A percentile compares a stretch with the other conserved stretches of the same genome.
Evolutionary conservation across 306 rosid species (phyloP).

Genomic region (Begonia loranthoides): DNA sequence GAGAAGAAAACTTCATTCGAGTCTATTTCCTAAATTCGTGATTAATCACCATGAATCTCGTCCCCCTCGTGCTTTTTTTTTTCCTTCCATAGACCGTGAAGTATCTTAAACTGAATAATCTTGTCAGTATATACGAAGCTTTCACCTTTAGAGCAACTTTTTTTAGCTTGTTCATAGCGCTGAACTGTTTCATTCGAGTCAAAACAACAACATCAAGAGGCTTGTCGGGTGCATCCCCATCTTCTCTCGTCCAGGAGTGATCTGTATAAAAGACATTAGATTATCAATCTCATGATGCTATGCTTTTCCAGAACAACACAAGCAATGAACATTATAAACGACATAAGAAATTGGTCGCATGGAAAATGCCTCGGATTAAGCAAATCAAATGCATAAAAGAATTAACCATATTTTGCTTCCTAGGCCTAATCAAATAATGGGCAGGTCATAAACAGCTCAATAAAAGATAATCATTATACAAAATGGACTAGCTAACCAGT

Average conservation of each 20-base stretch:
- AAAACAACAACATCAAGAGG: slow-evolving; percentile 92
- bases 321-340: too few relatives aligned
- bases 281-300: not conserved
- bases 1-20: not conserved
- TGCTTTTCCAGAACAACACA: too few relatives aligned
- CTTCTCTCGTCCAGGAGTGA: slow-evolving; percentile 97
- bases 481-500: too few relatives aligned
- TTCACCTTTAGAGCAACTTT: slow-evolving; percentile 89
- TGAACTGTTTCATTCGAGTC: slow-evolving; percentile 88
- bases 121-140: not conserved
- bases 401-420: too few relatives aligned
- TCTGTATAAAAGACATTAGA: slow-evolving; percentile 29
- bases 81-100: not conserved
- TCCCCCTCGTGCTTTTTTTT: not conserved
- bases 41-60: not conserved
- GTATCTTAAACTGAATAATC: not conserved
- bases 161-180: slow-evolving; percentile 96
- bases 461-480: too few relatives aligned
- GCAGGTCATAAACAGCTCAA: too few relatives aligned
- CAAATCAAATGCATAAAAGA: too few relatives aligned
- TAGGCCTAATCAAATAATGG: too few relatives aligned
- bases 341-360: too few relatives aligned
- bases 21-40: not conserved
- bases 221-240: slow-evolving; percentile 84
- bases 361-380: too few relatives aligned